A percentile compares a stretch with the other conserved stretches of the same genome.
phyloP scores from a whole-genome alignment of 768 basidiomycete genomes.

The Tubosaeta sp. region DNA sequence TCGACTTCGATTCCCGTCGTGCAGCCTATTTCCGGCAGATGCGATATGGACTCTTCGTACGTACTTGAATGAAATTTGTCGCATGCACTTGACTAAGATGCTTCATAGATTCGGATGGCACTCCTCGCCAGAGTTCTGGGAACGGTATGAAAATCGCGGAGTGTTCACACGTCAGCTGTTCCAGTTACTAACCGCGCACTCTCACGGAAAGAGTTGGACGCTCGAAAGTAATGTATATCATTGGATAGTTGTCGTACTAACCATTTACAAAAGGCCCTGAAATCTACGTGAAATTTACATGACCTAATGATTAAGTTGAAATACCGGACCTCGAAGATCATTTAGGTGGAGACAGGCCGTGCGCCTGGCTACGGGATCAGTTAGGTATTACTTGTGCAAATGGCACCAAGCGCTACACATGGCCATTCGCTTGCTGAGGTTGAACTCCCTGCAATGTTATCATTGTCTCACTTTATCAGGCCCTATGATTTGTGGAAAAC shows the following conservation, averaged over 20 bases:
- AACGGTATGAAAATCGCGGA: conserved; percentile 7
- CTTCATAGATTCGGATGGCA: conserved; percentile 68
- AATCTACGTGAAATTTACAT: background rate
- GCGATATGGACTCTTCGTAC: conserved; percentile 94
- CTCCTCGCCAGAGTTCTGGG: conserved; percentile 66
- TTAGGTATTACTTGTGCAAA: too few species aligned
- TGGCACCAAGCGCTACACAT: too few species aligned
- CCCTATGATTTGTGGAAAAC: too few species aligned
- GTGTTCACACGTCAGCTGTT: background rate
- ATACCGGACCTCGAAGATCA: background rate
- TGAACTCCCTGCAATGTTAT: too few species aligned
- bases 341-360: too few species aligned
- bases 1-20: conserved; percentile 91
- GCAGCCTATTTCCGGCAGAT: conserved; percentile 99
- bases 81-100: background rate
- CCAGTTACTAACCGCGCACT: background rate
- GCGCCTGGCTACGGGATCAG: too few species aligned
- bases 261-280: background rate
- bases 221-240: background rate
- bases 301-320: background rate
- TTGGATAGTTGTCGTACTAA: background rate
- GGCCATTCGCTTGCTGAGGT: too few species aligned
- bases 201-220: background rate
- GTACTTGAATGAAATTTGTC: conserved; percentile 29
- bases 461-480: too few species aligned